Conservation (phyloP, 176 grass and related monocot species). For the Aegilops bicornis region DNA sequence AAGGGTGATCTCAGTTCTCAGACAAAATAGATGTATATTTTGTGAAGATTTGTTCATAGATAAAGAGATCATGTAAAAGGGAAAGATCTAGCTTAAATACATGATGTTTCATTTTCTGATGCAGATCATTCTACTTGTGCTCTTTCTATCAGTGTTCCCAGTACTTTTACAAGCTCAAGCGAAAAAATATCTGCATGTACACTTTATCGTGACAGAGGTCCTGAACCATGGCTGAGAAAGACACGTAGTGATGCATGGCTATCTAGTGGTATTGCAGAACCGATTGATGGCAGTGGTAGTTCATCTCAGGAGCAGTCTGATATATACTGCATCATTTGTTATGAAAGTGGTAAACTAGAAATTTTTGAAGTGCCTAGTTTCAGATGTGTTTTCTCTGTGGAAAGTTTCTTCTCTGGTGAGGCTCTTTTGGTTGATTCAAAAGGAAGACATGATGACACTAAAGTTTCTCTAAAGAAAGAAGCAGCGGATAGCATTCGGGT, state of each 20-base stretch:
- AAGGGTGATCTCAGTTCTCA: background rate
- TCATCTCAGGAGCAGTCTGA: slow-evolving; percentile 66
- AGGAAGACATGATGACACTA: slow-evolving; percentile 26
- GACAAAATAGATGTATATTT: too few species aligned
- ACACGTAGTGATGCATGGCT: slow-evolving; percentile 88
- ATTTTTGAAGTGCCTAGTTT: slow-evolving; percentile 86
- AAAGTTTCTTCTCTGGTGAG: slow-evolving; percentile 72
- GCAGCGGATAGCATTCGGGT: slow-evolving; percentile 45
- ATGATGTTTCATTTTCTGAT: slow-evolving; percentile 29
- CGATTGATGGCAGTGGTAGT: slow-evolving; percentile 59
- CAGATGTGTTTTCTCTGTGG: slow-evolving; percentile 71
- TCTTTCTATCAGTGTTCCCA: slow-evolving; percentile 62
- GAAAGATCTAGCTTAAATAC: background rate
- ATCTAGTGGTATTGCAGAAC: slow-evolving; percentile 62
- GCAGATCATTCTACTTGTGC: slow-evolving; percentile 75
- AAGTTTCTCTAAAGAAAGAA: slow-evolving; percentile 65
- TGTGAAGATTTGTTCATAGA: too few species aligned
- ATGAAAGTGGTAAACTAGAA: slow-evolving; percentile 88
- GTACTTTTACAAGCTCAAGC: slow-evolving; percentile 53
- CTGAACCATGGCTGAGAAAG: slow-evolving; percentile 76
- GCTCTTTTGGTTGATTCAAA: slow-evolving; percentile 54
- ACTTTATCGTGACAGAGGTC: slow-evolving; percentile 86
- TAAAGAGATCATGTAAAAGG: too few species aligned
- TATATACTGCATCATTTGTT: slow-evolving; percentile 86
- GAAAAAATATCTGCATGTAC: slow-evolving; percentile 70